A percentile compares a stretch with the other conserved stretches of the same genome.
phyloP scores from a whole-genome alignment of 805 yeast species.

The Candida peoriensis region DNA sequence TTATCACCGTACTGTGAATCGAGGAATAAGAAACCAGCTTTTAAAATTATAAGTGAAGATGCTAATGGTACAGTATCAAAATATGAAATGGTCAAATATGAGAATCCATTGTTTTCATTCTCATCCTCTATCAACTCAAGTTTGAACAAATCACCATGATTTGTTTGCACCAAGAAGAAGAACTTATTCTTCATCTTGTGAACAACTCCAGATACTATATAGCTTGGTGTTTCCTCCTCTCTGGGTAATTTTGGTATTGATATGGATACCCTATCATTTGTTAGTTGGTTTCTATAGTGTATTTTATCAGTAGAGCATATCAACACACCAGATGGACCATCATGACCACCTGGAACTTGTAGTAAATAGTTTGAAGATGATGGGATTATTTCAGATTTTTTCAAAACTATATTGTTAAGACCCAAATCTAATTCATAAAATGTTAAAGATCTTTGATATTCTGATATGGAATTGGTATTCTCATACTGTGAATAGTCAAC shows the following conservation, averaged over 20 bases:
- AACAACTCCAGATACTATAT: constrained; percentile 51
- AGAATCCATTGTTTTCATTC: constrained; percentile 11
- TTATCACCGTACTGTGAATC: constrained; percentile 61
- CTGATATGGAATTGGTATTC: constrained; percentile 20
- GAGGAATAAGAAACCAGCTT: constrained; percentile 71
- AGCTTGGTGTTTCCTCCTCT: constrained; percentile 19
- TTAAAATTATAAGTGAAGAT: constrained; percentile 52
- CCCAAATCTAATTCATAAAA: constrained; percentile 87
- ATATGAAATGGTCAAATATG: constrained; percentile 54
- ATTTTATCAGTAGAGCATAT: constrained; percentile 55
- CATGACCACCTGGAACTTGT: constrained; percentile 68
- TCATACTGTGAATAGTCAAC: constrained; percentile 40
- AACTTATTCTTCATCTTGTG: constrained; percentile 61
- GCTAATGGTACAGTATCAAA: constrained; percentile 74
- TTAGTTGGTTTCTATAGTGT: constrained; percentile 42
- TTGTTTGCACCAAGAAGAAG: constrained; percentile 66
- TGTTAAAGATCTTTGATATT: constrained; percentile 36
- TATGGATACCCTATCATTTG: constrained; percentile 30
- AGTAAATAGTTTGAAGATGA: constrained; percentile 46
- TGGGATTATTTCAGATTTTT: constrained; percentile 36
- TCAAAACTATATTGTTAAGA: constrained; percentile 64
- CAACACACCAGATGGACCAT: constrained; percentile 67
- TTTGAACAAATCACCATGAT: constrained; percentile 73
- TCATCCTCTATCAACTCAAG: constrained; percentile 45
- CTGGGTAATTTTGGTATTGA: constrained; percentile 50